Base-by-base conservation (phyloP, 2,329 filamentous ascomycete species). In the Neofusicoccum ribis region DNA sequence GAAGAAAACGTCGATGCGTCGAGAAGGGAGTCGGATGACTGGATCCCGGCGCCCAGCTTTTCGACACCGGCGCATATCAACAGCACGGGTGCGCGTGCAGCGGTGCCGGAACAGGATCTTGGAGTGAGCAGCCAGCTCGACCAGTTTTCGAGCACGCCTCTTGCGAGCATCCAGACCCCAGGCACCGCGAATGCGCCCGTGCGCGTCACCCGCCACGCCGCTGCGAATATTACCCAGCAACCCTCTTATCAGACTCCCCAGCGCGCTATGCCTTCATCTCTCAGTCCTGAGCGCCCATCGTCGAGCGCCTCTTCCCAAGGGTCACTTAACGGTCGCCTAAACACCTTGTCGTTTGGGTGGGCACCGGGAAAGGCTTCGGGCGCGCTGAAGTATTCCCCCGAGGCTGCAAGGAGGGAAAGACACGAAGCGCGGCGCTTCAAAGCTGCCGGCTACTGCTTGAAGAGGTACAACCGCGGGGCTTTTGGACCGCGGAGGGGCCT, bases 391-490 rank as follows among this genome's bases (percentile, higher is more conserved):
- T 73, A 70, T 0, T 65, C 65, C 0, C 67, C 70, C 0, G 74
- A 73, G 7, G 76, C 72, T 49, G 70, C 72, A n/a, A 64, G 68
- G 61, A 72, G 70, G 65, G 67, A 66, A n/a, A 59, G 46, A 3
- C 76, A 74, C 71, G 77, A 79, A 67, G 65, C 72, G 65, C 78
- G 74, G 66, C 69, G 70, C 62, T 76, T 78, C 43, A 73, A 69
- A 65, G 71, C 68, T 44, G 71, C 75, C 0, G 73, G 74, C 0
- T 74, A 65, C n/a, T 71, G 76, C 67, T 49, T 79, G 43, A 68
- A 68, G 52, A 72, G 69, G 46, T 79, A 74, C 49, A 78, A 78
- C 65, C 68, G 73, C 2, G 77, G 76, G 0, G 72, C 74, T 34
- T 78, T 76, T 69, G 76, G 77, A 3, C 70, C 76, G 7, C 73